phyloP scores from a whole-genome alignment of 805 yeast species.

The Starmerella ratchasimensis region DNA sequence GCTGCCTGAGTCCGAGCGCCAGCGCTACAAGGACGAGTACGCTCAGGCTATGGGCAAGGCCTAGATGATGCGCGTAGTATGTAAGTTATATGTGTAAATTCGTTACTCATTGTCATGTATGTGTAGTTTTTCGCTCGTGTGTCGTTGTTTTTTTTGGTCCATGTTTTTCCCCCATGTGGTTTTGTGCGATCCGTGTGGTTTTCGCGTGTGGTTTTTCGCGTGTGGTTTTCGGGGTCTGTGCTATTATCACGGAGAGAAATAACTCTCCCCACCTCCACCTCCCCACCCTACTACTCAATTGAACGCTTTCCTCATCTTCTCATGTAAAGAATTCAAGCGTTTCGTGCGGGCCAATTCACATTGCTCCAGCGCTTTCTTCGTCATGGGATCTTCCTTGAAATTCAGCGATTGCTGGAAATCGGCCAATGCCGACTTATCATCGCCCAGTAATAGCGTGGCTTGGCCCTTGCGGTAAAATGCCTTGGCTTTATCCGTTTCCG shows the following conservation, averaged over 20 bases:
- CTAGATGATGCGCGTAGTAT: too few relatives aligned
- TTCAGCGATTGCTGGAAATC: constrained; percentile 50
- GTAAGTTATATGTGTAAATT: too few relatives aligned
- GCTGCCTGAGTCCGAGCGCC: constrained; percentile 48
- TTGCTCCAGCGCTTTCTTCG: constrained; percentile 6
- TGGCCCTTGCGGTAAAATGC: constrained; percentile 74
- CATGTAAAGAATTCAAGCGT: not conserved
- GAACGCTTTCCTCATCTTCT: constrained; percentile 2
- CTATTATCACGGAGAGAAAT: too few relatives aligned
- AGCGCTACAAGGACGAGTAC: constrained; percentile 52
- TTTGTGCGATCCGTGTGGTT: too few relatives aligned
- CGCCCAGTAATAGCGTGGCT: constrained; percentile 48
- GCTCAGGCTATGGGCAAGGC: constrained; percentile 74
- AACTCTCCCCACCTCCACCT: too few relatives aligned
- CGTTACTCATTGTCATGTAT: too few relatives aligned
- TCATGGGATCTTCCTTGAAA: constrained; percentile 10
- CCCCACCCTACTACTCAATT: too few relatives aligned
- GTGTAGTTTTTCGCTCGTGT: too few relatives aligned
- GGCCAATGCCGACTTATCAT: constrained; percentile 53
- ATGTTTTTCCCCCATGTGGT: too few relatives aligned
- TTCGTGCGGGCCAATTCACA: constrained; percentile 2
- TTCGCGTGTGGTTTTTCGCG: too few relatives aligned
- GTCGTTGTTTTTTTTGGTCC: too few relatives aligned
- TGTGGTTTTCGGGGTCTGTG: too few relatives aligned
- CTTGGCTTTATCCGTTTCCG: constrained; percentile 51